A percentile compares a stretch with the other conserved stretches of the same genome.
These are phyloP conservation scores for Trypethelium eluteriae DNA, from an alignment of 495 filamentous ascomycete species.

Conservation along the genomic window DNA sequence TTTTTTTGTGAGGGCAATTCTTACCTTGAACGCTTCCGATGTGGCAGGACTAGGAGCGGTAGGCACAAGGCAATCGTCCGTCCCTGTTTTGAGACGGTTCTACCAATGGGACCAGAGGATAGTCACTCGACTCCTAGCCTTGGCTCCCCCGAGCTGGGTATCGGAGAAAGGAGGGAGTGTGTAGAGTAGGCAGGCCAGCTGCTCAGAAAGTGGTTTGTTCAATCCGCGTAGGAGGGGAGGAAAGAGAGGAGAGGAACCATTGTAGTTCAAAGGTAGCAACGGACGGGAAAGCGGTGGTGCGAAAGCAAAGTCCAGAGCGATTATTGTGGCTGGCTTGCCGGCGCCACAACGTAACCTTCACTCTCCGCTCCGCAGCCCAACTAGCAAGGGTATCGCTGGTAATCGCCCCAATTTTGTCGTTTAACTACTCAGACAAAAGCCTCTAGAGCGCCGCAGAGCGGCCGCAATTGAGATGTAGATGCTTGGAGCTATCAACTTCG, in stretches of 20 bases:
- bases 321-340: not conserved
- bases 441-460: not conserved
- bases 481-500: too few species aligned
- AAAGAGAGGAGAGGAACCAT: not conserved
- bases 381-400: not conserved
- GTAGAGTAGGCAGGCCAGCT: too few species aligned
- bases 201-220: not conserved
- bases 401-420: not conserved
- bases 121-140: not conserved
- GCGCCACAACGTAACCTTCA: slow-evolving; percentile 5
- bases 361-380: not conserved
- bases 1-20: not conserved
- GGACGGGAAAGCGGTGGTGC: not conserved
- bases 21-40: not conserved
- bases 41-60: not conserved
- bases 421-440: not conserved
- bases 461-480: not conserved
- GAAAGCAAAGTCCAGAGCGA: slow-evolving; percentile 4
- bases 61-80: not conserved
- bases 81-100: not conserved
- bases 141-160: not conserved
- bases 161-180: not conserved
- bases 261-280: not conserved
- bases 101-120: not conserved
- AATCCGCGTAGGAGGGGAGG: not conserved